Conservation (phyloP, 2,329 filamentous ascomycete species). For the Microdochium nivale region DNA sequence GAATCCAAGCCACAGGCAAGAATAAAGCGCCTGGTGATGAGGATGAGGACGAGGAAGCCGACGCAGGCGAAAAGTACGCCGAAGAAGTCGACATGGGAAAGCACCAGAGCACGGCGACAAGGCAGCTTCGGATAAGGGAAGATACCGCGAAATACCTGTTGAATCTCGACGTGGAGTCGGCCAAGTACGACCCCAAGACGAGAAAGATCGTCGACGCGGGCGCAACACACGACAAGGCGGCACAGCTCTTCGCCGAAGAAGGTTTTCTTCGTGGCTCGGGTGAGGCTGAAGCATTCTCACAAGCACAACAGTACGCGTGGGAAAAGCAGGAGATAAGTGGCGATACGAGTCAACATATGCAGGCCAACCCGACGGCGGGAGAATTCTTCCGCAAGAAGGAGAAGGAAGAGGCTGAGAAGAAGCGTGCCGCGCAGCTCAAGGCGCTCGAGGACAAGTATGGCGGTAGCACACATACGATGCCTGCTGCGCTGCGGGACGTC, state of each 20-base stretch:
- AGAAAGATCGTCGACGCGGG: slow-evolving; percentile 82
- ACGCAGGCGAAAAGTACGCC: slow-evolving; percentile 69
- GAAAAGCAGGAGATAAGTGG: slow-evolving; percentile 81
- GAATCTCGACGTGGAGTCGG: slow-evolving; percentile 91
- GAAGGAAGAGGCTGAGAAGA: slow-evolving; percentile 60
- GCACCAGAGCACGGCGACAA: slow-evolving; percentile 81
- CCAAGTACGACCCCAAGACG: slow-evolving; percentile 96
- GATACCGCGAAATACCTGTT: slow-evolving; percentile 96
- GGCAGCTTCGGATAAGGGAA: slow-evolving; percentile 85
- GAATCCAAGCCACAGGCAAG: slow-evolving; percentile 40
- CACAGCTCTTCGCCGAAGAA: slow-evolving; percentile 81
- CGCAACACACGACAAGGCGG: slow-evolving; percentile 69
- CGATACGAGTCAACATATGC: slow-evolving; percentile 75
- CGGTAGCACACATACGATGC: slow-evolving; percentile 48
- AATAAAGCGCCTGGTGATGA: slow-evolving; percentile 27
- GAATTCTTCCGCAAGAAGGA: slow-evolving; percentile 78
- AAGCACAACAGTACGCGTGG: slow-evolving; percentile 86
- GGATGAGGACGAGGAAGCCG: slow-evolving; percentile 33
- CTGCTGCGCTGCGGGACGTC: slow-evolving; percentile 55
- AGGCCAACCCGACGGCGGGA: slow-evolving; percentile 93
- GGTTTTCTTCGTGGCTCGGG: slow-evolving; percentile 84
- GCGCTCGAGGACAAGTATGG: slow-evolving; percentile 78
- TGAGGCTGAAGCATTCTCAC: slow-evolving; percentile 88
- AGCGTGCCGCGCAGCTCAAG: slow-evolving; percentile 59
- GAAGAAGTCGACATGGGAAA: slow-evolving; percentile 96